A percentile compares a stretch with the other conserved stretches of the same genome.
Conservation (phyloP, 495 filamentous ascomycete genomes). For the Neurospora discreta region DNA sequence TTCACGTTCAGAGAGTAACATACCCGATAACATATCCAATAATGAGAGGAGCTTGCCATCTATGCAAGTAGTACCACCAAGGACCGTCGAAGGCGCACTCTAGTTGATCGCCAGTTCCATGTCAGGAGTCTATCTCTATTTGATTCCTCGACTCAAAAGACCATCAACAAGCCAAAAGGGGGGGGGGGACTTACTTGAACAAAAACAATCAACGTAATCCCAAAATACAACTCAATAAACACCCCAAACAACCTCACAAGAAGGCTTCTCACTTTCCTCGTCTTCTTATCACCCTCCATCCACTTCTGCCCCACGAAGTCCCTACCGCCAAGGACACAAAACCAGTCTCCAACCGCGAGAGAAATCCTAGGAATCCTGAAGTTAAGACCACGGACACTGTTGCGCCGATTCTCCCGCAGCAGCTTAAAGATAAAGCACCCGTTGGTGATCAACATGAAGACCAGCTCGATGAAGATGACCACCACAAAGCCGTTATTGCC, state of each 20-base stretch:
- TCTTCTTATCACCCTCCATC: neutral
- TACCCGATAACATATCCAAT: neutral
- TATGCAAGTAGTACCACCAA: neutral
- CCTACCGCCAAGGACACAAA: neutral
- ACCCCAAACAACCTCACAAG: neutral
- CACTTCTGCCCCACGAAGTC: no score
- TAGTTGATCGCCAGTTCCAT: neutral
- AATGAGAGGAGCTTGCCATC: neutral
- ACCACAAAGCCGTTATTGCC: neutral
- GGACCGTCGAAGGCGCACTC: neutral
- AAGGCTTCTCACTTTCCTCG: neutral
- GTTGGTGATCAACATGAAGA: slow-evolving; percentile 4
- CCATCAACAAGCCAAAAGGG: no score
- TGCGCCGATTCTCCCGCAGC: neutral
- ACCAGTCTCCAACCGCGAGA: slow-evolving; percentile 4
- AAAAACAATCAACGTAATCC: neutral
- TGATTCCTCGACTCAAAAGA: neutral
- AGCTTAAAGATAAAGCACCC: neutral
- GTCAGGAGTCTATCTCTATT: neutral
- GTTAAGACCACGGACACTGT: neutral
- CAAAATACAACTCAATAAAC: slow-evolving; percentile 3
- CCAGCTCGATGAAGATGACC: slow-evolving; percentile 1
- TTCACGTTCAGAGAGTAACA: neutral
- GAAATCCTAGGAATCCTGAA: neutral
- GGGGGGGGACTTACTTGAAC: neutral